A percentile compares a stretch with the other conserved stretches of the same genome.
Evolutionary conservation across 2,329 filamentous ascomycete genomes (phyloP).

Genomic region (Stachybotrys elegans): DNA sequence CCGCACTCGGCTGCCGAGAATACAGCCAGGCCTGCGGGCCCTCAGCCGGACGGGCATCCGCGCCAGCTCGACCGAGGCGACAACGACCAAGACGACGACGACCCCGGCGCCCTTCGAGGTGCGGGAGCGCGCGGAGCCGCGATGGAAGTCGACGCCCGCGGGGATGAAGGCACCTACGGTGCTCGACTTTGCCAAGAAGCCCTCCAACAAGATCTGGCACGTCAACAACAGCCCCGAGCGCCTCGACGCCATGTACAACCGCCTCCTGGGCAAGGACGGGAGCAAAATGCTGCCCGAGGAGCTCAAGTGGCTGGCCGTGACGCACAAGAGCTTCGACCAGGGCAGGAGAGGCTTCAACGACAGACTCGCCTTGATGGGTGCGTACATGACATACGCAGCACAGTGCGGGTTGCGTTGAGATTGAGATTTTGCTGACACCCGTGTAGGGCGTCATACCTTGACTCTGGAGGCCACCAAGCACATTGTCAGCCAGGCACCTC

Average conservation of each 20-base stretch:
- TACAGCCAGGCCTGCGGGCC: constrained; percentile 15
- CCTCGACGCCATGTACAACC: constrained; percentile 73
- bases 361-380: constrained; percentile 83
- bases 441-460: constrained; percentile 29
- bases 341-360: constrained; percentile 93
- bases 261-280: constrained; percentile 68
- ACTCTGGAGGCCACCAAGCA: constrained; percentile 33
- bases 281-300: constrained; percentile 78
- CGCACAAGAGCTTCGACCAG: constrained; percentile 97
- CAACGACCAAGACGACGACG: background rate
- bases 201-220: constrained; percentile 48
- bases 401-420: too few species aligned
- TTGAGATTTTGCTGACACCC: constrained; percentile 12
- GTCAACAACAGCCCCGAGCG: constrained; percentile 72
- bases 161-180: constrained; percentile 66
- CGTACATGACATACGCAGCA: constrained; percentile 11
- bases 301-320: constrained; percentile 93
- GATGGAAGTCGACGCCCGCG: constrained; percentile 68
- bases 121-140: constrained; percentile 33
- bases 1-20: constrained; percentile 22
- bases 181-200: constrained; percentile 52
- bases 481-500: constrained; percentile 28
- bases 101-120: background rate
- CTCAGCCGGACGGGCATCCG: constrained; percentile 19
- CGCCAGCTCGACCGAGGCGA: constrained; percentile 22